Evolutionary conservation across 2,329 filamentous ascomycete species (phyloP).

Genomic region (Botrytis paeoniae): DNA sequence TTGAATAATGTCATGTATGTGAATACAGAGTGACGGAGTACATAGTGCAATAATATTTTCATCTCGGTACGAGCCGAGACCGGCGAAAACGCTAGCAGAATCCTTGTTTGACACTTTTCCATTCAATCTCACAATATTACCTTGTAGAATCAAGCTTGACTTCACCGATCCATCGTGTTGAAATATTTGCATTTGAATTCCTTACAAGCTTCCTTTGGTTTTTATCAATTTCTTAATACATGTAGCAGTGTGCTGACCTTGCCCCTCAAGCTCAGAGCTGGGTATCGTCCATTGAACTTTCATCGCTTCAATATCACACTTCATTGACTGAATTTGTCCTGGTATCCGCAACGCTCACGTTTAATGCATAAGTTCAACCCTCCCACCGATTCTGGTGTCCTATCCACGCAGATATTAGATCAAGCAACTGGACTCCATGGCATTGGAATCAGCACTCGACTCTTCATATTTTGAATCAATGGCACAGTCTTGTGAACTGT

Average conservation of each 20-base stretch:
- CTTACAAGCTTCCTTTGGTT: not conserved
- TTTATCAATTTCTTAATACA: not conserved
- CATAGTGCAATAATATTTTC: not conserved
- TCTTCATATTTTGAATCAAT: conserved; percentile 95
- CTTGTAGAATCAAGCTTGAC: not conserved
- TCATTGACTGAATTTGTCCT: conserved; percentile 1
- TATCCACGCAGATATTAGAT: not conserved
- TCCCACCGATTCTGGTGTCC: not conserved
- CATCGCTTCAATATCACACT: conserved; percentile 1
- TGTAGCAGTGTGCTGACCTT: conserved; percentile 26
- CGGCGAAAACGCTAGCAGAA: not conserved
- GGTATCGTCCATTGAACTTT: not conserved
- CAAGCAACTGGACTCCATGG: conserved; percentile 86
- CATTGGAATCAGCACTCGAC: conserved; percentile 87
- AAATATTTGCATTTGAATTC: not conserved
- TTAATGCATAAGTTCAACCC: not conserved
- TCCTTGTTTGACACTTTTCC: not conserved
- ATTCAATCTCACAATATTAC: not conserved
- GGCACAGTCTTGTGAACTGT: conserved; percentile 98
- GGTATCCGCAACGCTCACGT: conserved; percentile 5
- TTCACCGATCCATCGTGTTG: not conserved
- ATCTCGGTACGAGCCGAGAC: not conserved
- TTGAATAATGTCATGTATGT: not conserved
- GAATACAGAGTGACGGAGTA: not conserved
- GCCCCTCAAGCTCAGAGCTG: not conserved